Evolutionary conservation across 2,329 filamentous ascomycete species (phyloP).

Genomic region (Dendryphion nanum): DNA sequence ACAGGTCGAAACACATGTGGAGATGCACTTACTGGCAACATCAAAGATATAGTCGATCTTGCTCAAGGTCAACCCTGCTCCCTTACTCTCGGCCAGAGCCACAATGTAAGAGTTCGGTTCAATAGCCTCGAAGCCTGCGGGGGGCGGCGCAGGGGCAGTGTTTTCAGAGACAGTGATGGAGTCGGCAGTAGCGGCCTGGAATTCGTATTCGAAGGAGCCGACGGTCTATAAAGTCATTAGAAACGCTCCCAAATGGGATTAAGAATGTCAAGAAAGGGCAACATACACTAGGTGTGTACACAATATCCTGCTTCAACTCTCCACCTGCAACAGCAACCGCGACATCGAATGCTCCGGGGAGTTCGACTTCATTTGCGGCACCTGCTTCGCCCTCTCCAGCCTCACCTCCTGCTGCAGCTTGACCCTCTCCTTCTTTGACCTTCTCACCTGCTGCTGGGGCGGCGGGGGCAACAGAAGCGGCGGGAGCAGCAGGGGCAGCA

Average conservation of each 20-base stretch:
- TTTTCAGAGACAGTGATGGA: slow-evolving; percentile 20
- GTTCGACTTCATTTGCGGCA: slow-evolving; percentile 4
- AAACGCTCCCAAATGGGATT: neutral
- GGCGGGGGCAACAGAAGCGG: too few species aligned
- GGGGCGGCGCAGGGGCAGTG: slow-evolving; percentile 11
- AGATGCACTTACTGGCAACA: slow-evolving; percentile 10
- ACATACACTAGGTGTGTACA: slow-evolving; percentile 18
- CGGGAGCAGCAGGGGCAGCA: too few species aligned
- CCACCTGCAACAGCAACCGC: slow-evolving; percentile 6
- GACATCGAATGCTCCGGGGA: slow-evolving; percentile 4
- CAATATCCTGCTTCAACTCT: slow-evolving; percentile 21
- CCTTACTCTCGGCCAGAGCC: slow-evolving; percentile 16
- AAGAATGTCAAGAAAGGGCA: neutral
- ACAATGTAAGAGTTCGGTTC: slow-evolving; percentile 18
- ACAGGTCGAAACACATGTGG: neutral
- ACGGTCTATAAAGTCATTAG: slow-evolving; percentile 14
- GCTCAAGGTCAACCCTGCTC: slow-evolving; percentile 17
- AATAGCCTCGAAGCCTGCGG: slow-evolving; percentile 19
- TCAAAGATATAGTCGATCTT: slow-evolving; percentile 26
- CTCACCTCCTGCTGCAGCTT: neutral
- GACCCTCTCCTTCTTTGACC: neutral
- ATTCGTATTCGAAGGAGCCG: slow-evolving; percentile 21
- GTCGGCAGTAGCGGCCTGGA: slow-evolving; percentile 15
- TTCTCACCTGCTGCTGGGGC: too few species aligned
- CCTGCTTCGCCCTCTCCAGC: neutral